These are phyloP conservation scores for Malus hybrid DNA, from an alignment of 331 rosid genomes.

Conservation along the genomic window DNA sequence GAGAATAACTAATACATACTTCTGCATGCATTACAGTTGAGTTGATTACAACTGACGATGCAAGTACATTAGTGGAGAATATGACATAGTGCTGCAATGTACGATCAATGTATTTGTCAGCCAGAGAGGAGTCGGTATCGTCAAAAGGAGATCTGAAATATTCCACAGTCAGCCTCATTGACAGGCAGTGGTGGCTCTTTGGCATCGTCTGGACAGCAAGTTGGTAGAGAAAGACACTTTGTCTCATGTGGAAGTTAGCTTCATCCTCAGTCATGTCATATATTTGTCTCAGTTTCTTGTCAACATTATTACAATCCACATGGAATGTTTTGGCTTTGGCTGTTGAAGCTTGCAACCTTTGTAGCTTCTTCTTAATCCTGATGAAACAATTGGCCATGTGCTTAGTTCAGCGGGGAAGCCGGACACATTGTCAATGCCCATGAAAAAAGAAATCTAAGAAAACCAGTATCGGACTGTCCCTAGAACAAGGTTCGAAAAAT, in stretches of 20 bases:
- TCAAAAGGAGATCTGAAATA: constrained; percentile 54
- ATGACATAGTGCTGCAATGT: constrained; percentile 68
- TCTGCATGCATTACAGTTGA: constrained; percentile 68
- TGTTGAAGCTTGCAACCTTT: constrained; percentile 55
- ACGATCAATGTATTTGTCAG: constrained; percentile 60
- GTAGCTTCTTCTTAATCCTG: constrained; percentile 63
- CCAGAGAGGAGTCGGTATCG: constrained; percentile 33
- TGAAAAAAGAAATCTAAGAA: background rate
- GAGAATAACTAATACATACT: constrained; percentile 41
- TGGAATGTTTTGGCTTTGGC: constrained; percentile 60
- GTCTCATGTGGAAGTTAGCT: constrained; percentile 91
- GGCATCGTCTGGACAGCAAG: constrained; percentile 97
- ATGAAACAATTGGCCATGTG: constrained; percentile 20
- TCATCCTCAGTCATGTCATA: constrained; percentile 93
- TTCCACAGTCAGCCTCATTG: constrained; percentile 89
- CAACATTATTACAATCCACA: constrained; percentile 86
- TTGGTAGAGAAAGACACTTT: constrained; percentile 93
- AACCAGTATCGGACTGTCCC: background rate
- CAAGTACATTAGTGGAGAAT: constrained; percentile 82
- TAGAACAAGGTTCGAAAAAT: background rate
- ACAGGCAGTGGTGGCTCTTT: constrained; percentile 84
- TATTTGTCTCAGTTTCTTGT: constrained; percentile 92
- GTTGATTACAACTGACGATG: constrained; percentile 85
- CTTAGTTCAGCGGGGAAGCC: constrained; percentile 5
- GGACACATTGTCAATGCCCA: background rate